A percentile compares a stretch with the other conserved stretches of the same genome.
Evolutionary conservation across 1,139 yeast species (phyloP).

Genomic region (Sugiyamaella neomexicana): DNA sequence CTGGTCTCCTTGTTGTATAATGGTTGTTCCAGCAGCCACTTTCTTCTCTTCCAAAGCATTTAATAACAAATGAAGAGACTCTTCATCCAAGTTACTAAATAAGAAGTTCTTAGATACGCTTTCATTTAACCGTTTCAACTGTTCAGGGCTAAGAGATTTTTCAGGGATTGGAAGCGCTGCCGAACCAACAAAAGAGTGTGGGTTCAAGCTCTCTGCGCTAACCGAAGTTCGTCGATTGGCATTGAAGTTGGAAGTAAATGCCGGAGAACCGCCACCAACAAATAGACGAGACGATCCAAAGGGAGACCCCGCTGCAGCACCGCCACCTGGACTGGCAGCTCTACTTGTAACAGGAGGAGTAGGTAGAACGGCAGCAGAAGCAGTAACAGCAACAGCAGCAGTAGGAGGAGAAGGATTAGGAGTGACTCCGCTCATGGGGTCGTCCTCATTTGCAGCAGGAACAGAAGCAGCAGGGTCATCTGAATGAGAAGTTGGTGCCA

Average conservation of each 20-base stretch:
- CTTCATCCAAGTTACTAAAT: slow-evolving; percentile 72
- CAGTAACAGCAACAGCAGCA: slow-evolving; percentile 7
- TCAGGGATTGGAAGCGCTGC: slow-evolving; percentile 23
- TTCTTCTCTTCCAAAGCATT: slow-evolving; percentile 76
- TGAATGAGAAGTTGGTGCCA: slow-evolving; percentile 11
- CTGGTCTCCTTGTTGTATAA: slow-evolving; percentile 92
- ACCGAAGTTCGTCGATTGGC: slow-evolving; percentile 86
- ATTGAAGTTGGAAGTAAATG: slow-evolving; percentile 42
- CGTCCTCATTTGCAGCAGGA: not conserved
- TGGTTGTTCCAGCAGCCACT: slow-evolving; percentile 59
- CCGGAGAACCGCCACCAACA: slow-evolving; percentile 8
- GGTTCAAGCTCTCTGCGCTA: slow-evolving; percentile 60
- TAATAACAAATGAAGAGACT: slow-evolving; percentile 72
- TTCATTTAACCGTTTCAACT: slow-evolving; percentile 64
- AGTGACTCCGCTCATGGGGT: slow-evolving; percentile 12
- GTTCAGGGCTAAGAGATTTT: slow-evolving; percentile 46
- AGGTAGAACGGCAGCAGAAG: slow-evolving; percentile 10
- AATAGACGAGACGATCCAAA: slow-evolving; percentile 6
- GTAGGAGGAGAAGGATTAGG: not conserved
- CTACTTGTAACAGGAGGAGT: not conserved
- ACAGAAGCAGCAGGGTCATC: slow-evolving; percentile 3
- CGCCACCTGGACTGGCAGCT: not conserved
- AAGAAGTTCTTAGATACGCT: slow-evolving; percentile 79
- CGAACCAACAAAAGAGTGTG: slow-evolving; percentile 29
- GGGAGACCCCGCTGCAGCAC: not conserved